These are phyloP conservation scores for Alternaria infectoria DNA, from an alignment of 2,329 filamentous ascomycete genomes.

Conservation along the genomic window DNA sequence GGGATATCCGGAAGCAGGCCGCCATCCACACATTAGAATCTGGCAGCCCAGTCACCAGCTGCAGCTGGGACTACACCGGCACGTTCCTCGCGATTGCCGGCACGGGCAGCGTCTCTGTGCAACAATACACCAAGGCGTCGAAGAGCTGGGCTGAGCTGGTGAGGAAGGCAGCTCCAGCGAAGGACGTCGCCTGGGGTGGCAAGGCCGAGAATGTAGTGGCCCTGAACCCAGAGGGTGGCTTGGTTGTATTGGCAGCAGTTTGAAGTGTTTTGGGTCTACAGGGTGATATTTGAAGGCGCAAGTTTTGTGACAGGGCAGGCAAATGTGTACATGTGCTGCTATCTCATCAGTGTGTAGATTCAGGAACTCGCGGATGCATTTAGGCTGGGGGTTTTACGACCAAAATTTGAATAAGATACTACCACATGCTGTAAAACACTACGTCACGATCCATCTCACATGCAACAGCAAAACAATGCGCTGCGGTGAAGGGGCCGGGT, in stretches of 20 bases:
- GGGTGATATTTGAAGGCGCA: background rate
- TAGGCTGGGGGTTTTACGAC: constrained; percentile 6
- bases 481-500: background rate
- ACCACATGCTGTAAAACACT: background rate
- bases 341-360: background rate
- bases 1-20: constrained; percentile 87
- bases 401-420: constrained; percentile 2
- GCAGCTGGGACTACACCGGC: constrained; percentile 93
- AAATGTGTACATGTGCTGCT: background rate
- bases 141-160: constrained; percentile 92
- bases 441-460: background rate
- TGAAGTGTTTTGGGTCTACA: background rate
- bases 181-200: constrained; percentile 78
- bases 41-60: constrained; percentile 75
- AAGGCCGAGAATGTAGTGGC: constrained; percentile 76
- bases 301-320: background rate
- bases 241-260: constrained; percentile 69
- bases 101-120: constrained; percentile 79
- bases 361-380: background rate
- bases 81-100: constrained; percentile 89
- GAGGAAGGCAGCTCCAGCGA: constrained; percentile 74
- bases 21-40: constrained; percentile 85
- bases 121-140: constrained; percentile 84
- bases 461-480: background rate
- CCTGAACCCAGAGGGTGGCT: constrained; percentile 74